Percentiles rank a stretch among this genome's conserved stretches.
Evolutionary conservation across 2,329 filamentous ascomycete genomes (phyloP).

Genomic region (Neonectria punicea): DNA sequence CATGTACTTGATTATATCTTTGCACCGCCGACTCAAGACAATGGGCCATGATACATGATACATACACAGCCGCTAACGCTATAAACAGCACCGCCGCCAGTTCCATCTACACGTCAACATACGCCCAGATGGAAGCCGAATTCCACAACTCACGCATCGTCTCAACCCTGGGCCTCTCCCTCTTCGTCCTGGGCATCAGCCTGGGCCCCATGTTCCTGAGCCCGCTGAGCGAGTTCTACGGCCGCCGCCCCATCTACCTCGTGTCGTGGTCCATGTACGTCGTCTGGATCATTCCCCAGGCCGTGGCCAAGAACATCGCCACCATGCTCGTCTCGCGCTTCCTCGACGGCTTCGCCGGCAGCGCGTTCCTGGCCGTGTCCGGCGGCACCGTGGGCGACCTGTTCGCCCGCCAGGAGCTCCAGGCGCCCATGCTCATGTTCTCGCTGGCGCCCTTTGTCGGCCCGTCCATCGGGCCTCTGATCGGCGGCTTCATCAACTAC

Average conservation of each 20-base stretch:
- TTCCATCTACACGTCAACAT: conserved; percentile 90
- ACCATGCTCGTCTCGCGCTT: conserved; percentile 84
- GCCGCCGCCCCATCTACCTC: conserved; percentile 83
- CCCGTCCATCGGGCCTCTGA: conserved; percentile 66
- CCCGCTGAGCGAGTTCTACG: conserved; percentile 81
- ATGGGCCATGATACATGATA: neutral
- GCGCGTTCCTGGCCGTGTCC: conserved; percentile 76
- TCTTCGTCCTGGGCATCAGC: conserved; percentile 82
- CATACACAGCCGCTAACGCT: conserved; percentile 1
- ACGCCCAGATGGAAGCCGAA: conserved; percentile 78
- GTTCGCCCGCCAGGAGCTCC: conserved; percentile 75
- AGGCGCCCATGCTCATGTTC: conserved; percentile 86
- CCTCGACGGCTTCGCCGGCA: conserved; percentile 77
- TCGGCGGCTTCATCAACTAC: conserved; percentile 86
- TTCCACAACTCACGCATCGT: conserved; percentile 78
- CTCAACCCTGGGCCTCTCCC: conserved; percentile 81
- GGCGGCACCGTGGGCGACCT: conserved; percentile 88
- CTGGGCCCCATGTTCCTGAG: conserved; percentile 71
- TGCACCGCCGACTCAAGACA: conserved; percentile 1
- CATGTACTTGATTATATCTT: neutral
- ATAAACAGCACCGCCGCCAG: conserved; percentile 78
- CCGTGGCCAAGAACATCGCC: conserved; percentile 82
- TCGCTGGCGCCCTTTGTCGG: conserved; percentile 73
- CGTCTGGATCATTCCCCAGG: conserved; percentile 84
- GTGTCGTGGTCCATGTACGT: conserved; percentile 78